These are phyloP conservation scores for Penicillium sp. DNA, from an alignment of 2,329 filamentous ascomycete species.

Conservation along the genomic window DNA sequence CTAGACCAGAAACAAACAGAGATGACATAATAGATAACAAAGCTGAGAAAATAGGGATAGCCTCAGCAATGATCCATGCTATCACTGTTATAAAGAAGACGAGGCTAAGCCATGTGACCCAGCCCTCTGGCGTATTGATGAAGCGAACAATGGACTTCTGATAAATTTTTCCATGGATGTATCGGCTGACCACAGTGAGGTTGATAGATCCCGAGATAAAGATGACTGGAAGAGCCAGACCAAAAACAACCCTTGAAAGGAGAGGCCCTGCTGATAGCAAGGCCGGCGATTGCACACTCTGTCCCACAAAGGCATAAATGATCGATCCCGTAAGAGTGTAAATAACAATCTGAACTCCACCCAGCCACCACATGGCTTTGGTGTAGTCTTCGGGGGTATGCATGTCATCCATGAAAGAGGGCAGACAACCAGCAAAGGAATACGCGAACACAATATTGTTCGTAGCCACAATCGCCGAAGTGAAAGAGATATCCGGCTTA, in stretches of 20 bases:
- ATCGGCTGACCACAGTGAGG: conserved; percentile 20
- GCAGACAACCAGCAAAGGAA: conserved; percentile 14
- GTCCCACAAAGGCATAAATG: conserved; percentile 15
- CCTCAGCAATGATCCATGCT: conserved; percentile 22
- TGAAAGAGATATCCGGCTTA: conserved; percentile 6
- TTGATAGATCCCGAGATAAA: conserved; percentile 24
- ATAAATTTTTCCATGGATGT: conserved; percentile 21
- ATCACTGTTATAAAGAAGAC: conserved; percentile 15
- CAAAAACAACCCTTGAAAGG: conserved; percentile 12
- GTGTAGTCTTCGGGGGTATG: conserved; percentile 16
- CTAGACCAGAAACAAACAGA: conserved; percentile 11
- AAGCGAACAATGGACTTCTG: conserved; percentile 13
- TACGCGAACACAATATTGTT: conserved; percentile 20
- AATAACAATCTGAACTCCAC: conserved; percentile 13
- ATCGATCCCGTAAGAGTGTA: conserved; percentile 15
- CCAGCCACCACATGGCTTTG: conserved; percentile 13
- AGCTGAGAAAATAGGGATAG: conserved; percentile 22
- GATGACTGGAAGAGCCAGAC: conserved; percentile 15
- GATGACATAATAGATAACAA: conserved; percentile 17
- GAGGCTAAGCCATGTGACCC: conserved; percentile 19
- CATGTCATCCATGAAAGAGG: conserved; percentile 18
- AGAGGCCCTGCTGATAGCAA: conserved; percentile 15
- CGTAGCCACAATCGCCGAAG: conserved; percentile 11
- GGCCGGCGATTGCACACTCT: conserved; percentile 18
- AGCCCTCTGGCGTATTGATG: conserved; percentile 20